Conservation (phyloP, 805 yeast species). For the Cyberlindnera petersonii region DNA sequence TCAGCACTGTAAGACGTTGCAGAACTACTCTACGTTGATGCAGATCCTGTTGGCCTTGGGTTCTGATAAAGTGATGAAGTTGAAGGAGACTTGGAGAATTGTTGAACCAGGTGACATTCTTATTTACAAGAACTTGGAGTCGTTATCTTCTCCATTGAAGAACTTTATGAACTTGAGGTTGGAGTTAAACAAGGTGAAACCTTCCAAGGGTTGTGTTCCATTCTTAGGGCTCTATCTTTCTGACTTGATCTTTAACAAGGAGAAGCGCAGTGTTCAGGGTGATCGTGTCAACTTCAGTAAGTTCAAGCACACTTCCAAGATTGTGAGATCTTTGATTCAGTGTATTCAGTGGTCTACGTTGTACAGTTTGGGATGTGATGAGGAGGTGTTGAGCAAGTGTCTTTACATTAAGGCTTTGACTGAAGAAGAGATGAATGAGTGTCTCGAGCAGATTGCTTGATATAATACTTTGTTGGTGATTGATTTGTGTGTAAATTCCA, state of each 20-base stretch:
- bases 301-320: conserved; percentile 68
- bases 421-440: conserved; percentile 63
- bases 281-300: conserved; percentile 66
- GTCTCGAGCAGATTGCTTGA: conserved; percentile 22
- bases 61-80: conserved; percentile 54
- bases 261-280: conserved; percentile 32
- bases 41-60: conserved; percentile 81
- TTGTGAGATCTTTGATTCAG: conserved; percentile 72
- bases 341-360: conserved; percentile 81
- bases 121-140: conserved; percentile 63
- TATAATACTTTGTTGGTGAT: no score
- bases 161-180: conserved; percentile 68
- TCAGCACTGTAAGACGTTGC: conserved; percentile 62
- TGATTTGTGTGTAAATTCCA: no score
- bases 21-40: conserved; percentile 84
- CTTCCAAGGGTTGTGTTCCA: conserved; percentile 79
- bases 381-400: conserved; percentile 76
- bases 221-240: conserved; percentile 83
- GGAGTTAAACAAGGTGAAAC: conserved; percentile 55
- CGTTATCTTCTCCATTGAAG: conserved; percentile 66
- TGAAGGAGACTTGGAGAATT: conserved; percentile 69
- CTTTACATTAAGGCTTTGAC: conserved; percentile 71
- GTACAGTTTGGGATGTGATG: conserved; percentile 52
- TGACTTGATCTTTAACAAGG: conserved; percentile 69
- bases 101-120: conserved; percentile 70